Percentiles rank a stretch among this genome's conserved stretches.
Conservation (phyloP, 345 rosid genomes). For the Pistacia vera region DNA sequence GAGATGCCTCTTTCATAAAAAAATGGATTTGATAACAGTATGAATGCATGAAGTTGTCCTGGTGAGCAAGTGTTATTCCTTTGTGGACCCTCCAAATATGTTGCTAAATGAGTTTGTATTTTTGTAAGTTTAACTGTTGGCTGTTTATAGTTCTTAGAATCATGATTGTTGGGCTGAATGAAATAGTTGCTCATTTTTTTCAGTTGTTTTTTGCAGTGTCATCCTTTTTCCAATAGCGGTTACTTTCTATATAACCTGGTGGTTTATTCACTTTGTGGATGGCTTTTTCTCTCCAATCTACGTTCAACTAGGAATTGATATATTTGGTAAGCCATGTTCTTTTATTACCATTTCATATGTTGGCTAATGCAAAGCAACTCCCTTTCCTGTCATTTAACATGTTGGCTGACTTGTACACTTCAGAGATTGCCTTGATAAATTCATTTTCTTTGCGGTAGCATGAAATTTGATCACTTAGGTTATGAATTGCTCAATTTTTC, state of each 20-base stretch:
- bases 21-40: neutral
- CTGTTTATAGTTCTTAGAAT: neutral
- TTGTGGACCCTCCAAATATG: neutral
- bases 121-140: neutral
- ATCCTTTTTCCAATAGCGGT: constrained; percentile 92
- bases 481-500: neutral
- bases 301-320: constrained; percentile 87
- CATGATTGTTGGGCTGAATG: constrained; percentile 5
- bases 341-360: neutral
- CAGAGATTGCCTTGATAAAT: neutral
- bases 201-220: constrained; percentile 62
- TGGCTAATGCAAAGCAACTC: neutral
- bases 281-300: constrained; percentile 98
- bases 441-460: neutral
- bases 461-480: constrained; percentile 3
- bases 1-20: neutral
- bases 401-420: neutral
- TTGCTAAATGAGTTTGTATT: neutral
- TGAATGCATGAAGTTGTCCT: neutral
- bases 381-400: neutral
- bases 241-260: constrained; percentile 97
- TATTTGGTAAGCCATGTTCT: constrained; percentile 66
- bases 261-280: constrained; percentile 99
- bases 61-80: neutral
- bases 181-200: constrained; percentile 26